Evolutionary conservation across 2,329 filamentous ascomycete genomes (phyloP).

Genomic region (Dothiorella sarmentorum): DNA sequence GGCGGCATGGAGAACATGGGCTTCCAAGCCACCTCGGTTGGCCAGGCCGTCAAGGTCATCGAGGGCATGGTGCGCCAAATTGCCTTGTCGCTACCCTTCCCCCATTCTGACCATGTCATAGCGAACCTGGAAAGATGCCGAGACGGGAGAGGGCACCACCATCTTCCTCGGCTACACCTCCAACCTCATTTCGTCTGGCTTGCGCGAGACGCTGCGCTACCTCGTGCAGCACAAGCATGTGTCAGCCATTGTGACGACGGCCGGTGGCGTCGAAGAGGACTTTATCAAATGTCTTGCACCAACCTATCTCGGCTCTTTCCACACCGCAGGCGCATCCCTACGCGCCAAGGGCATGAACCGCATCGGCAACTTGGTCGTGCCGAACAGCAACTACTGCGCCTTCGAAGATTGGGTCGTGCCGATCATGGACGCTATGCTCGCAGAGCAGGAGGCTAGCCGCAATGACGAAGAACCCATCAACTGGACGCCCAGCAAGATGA

Average conservation of each 20-base stretch:
- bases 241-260: conserved; percentile 89
- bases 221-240: conserved; percentile 91
- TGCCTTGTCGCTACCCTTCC: background rate
- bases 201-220: conserved; percentile 87
- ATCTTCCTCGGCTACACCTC: conserved; percentile 98
- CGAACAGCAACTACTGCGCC: conserved; percentile 94
- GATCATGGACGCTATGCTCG: conserved; percentile 89
- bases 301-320: conserved; percentile 89
- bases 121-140: conserved; percentile 77
- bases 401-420: conserved; percentile 98
- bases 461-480: conserved; percentile 64
- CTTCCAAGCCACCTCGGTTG: conserved; percentile 76
- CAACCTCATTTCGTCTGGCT: conserved; percentile 93
- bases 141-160: conserved; percentile 75
- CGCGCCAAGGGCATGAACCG: conserved; percentile 86
- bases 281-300: conserved; percentile 96
- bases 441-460: conserved; percentile 82
- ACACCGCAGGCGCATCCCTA: conserved; percentile 69
- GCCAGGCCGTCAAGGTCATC: conserved; percentile 85
- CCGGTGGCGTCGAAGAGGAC: conserved; percentile 93
- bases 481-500: conserved; percentile 94
- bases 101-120: conserved; percentile 28
- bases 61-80: conserved; percentile 76
- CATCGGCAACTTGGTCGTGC: conserved; percentile 92
- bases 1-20: conserved; percentile 82